Conservation (phyloP, 2,329 filamentous ascomycete species). For the Colletotrichum tropicale region DNA sequence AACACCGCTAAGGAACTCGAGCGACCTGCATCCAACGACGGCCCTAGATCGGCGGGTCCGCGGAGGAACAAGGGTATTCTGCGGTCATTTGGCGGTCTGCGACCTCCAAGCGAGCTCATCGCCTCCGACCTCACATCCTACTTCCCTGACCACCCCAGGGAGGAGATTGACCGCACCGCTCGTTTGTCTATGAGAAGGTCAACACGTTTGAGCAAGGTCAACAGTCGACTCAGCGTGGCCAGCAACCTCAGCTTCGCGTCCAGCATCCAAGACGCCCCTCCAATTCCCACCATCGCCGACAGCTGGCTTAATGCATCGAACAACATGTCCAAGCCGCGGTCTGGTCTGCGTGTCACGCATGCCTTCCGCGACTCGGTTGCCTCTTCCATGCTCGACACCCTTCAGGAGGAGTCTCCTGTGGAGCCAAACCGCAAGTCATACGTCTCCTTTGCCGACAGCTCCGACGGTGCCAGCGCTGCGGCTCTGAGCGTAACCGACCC, state of each 20-base stretch:
- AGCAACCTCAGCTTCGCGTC: conserved; percentile 94
- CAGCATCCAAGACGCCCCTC: conserved; percentile 89
- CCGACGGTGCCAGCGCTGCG: conserved; percentile 60
- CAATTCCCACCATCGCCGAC: conserved; percentile 94
- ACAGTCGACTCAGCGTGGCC: conserved; percentile 90
- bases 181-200: conserved; percentile 91
- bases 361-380: conserved; percentile 86
- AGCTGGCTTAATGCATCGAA: conserved; percentile 77
- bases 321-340: conserved; percentile 53
- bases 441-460: conserved; percentile 83
- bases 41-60: conserved; percentile 23
- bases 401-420: conserved; percentile 87
- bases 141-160: conserved; percentile 92
- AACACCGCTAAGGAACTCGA: conserved; percentile 64
- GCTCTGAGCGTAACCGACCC: conserved; percentile 78
- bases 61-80: conserved; percentile 60
- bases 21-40: conserved; percentile 56
- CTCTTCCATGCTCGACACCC: conserved; percentile 85
- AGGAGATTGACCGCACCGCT: conserved; percentile 95
- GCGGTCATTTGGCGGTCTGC: conserved; percentile 86
- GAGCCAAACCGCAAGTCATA: conserved; percentile 95
- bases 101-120: conserved; percentile 96
- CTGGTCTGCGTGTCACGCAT: conserved; percentile 52
- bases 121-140: conserved; percentile 95
- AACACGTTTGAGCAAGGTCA: conserved; percentile 87